phyloP scores from a whole-genome alignment of 768 basidiomycete genomes.

The Boletus pseudo-olivaceus region DNA sequence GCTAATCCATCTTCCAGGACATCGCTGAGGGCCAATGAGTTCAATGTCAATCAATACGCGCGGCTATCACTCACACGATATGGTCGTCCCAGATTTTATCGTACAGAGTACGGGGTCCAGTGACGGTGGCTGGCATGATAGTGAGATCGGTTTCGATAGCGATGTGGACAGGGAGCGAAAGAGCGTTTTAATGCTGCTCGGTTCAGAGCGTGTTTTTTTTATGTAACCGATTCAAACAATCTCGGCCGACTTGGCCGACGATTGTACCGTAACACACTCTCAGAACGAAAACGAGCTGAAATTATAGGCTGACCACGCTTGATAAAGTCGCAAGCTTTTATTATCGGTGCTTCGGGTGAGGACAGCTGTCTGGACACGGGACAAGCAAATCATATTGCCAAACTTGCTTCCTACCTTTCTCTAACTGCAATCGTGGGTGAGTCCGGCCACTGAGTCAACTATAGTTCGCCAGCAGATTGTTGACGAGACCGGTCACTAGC shows the following conservation, averaged over 20 bases:
- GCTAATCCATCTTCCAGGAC: conserved; percentile 72
- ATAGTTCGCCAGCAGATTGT: neutral
- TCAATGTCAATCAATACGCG: conserved; percentile 5
- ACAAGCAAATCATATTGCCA: neutral
- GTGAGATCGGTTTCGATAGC: neutral
- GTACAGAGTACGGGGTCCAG: conserved; percentile 82
- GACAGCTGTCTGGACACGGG: neutral
- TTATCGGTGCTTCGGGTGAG: neutral
- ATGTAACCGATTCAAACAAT: neutral
- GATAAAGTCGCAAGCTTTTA: neutral
- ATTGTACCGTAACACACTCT: neutral
- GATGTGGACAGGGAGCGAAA: conserved; percentile 2
- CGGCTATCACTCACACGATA: conserved; percentile 60
- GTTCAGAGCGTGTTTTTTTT: conserved; percentile 1
- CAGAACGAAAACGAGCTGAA: neutral
- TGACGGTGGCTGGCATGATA: conserved; percentile 53
- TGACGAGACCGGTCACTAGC: neutral
- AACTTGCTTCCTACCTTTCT: neutral
- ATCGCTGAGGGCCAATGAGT: conserved; percentile 43
- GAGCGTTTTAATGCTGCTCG: neutral
- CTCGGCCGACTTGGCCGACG: conserved; percentile 21
- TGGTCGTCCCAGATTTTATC: conserved; percentile 99
- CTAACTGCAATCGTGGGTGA: neutral
- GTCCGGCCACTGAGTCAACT: neutral
- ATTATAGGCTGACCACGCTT: neutral